A percentile compares a stretch with the other conserved stretches of the same genome.
phyloP scores from a whole-genome alignment of 2,329 filamentous ascomycete genomes.

The Penicillium sp. region DNA sequence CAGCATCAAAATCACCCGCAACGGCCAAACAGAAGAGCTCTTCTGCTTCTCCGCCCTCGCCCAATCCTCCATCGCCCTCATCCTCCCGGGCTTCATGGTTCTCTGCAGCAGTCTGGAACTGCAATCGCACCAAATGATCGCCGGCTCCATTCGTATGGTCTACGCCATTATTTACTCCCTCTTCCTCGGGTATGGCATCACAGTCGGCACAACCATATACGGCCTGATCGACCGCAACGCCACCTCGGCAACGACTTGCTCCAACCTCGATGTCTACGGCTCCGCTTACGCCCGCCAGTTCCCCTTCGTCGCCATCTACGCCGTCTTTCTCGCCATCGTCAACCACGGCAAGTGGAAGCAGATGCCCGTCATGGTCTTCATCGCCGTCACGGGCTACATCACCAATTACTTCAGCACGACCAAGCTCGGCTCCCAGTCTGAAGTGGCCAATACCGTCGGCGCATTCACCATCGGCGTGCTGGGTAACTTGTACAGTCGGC shows the following conservation, averaged over 20 bases:
- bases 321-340: slow-evolving; percentile 73
- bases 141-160: slow-evolving; percentile 74
- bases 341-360: slow-evolving; percentile 84
- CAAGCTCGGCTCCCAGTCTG: slow-evolving; percentile 69
- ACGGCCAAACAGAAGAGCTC: slow-evolving; percentile 40
- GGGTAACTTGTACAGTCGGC: slow-evolving; percentile 76
- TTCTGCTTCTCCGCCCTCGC: slow-evolving; percentile 75
- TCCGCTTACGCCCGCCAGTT: slow-evolving; percentile 57
- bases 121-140: slow-evolving; percentile 68
- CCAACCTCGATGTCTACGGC: slow-evolving; percentile 53
- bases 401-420: slow-evolving; percentile 75
- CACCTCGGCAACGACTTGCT: slow-evolving; percentile 52
- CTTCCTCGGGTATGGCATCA: slow-evolving; percentile 73
- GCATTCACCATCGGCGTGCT: slow-evolving; percentile 78
- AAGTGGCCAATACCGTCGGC: slow-evolving; percentile 76
- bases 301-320: slow-evolving; percentile 74
- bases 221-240: slow-evolving; percentile 61
- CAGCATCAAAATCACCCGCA: slow-evolving; percentile 57
- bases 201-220: slow-evolving; percentile 65
- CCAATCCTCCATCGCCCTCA: slow-evolving; percentile 72
- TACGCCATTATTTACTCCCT: slow-evolving; percentile 75
- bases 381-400: slow-evolving; percentile 72
- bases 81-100: slow-evolving; percentile 70
- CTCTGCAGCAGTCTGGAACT: slow-evolving; percentile 65
- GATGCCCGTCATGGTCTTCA: slow-evolving; percentile 73